Evolutionary conservation across 345 rosid genomes (phyloP).

Genomic region (Eucalyptus virginea): DNA sequence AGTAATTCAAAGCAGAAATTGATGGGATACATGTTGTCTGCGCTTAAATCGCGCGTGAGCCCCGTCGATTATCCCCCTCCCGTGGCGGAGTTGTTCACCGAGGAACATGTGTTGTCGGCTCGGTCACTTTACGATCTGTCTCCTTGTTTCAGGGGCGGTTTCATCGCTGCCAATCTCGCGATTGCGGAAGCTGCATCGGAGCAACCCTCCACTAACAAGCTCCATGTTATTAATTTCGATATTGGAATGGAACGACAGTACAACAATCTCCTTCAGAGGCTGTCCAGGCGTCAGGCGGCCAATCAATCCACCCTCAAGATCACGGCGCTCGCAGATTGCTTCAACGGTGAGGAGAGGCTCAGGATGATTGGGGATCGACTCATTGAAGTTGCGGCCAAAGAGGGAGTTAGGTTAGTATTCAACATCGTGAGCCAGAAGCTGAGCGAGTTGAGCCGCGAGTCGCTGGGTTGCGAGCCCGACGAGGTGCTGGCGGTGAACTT

Average conservation of each 20-base stretch:
- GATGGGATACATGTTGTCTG: constrained; percentile 39
- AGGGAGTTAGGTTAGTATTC: constrained; percentile 33
- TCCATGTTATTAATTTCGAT: constrained; percentile 74
- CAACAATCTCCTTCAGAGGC: constrained; percentile 38
- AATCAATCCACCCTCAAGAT: constrained; percentile 32
- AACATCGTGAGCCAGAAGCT: constrained; percentile 1
- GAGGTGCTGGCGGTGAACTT: constrained; percentile 71
- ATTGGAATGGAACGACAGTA: constrained; percentile 63
- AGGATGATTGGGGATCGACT: constrained; percentile 25
- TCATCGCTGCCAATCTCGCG: constrained; percentile 70
- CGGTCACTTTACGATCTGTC: constrained; percentile 51
- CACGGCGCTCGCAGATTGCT: constrained; percentile 43
- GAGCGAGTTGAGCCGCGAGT: neutral
- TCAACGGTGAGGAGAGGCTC: constrained; percentile 29
- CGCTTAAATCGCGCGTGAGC: constrained; percentile 44
- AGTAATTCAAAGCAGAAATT: constrained; percentile 63
- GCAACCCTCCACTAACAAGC: constrained; percentile 5
- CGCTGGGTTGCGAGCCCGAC: constrained; percentile 53
- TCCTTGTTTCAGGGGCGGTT: constrained; percentile 66
- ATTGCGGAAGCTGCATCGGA: constrained; percentile 46
- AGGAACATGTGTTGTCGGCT: constrained; percentile 43
- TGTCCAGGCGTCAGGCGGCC: constrained; percentile 25
- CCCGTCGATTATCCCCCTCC: constrained; percentile 32
- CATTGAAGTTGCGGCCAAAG: constrained; percentile 16
- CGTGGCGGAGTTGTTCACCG: constrained; percentile 39